Evolutionary conservation across 2,329 filamentous ascomycete species (phyloP).

Genomic region (Diplocarpon rosae): DNA sequence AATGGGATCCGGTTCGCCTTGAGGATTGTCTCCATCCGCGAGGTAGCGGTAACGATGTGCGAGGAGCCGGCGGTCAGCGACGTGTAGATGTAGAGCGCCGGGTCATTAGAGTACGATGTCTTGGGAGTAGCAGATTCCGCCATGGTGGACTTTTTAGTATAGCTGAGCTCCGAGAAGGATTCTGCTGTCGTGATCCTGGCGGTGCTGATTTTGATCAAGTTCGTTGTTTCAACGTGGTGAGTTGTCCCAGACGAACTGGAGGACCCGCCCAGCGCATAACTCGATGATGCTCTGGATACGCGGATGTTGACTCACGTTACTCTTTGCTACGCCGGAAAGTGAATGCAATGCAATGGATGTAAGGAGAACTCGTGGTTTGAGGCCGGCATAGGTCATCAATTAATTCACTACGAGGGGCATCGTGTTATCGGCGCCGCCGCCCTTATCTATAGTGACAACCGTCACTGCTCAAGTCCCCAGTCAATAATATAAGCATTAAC

Average conservation of each 20-base stretch:
- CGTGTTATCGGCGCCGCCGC: slow-evolving; percentile 3
- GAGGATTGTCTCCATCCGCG: slow-evolving; percentile 89
- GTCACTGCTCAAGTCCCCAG: slow-evolving; percentile 12
- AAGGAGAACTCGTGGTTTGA: too few species aligned
- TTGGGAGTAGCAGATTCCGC: slow-evolving; percentile 21
- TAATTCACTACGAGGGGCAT: too few species aligned
- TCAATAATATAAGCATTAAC: too few species aligned
- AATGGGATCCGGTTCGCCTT: slow-evolving; percentile 92
- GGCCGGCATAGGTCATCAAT: too few species aligned
- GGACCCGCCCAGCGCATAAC: too few species aligned
- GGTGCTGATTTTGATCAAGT: slow-evolving; percentile 3
- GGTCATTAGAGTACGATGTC: slow-evolving; percentile 39
- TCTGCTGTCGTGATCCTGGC: neutral
- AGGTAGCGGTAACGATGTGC: slow-evolving; percentile 92
- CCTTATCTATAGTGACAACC: slow-evolving; percentile 21
- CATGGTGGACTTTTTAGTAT: slow-evolving; percentile 18
- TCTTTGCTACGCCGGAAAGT: too few species aligned
- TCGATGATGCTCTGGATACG: neutral
- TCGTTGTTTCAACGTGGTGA: slow-evolving; percentile 12
- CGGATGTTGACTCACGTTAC: neutral
- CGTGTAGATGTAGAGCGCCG: slow-evolving; percentile 85
- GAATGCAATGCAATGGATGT: too few species aligned
- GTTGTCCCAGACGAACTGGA: slow-evolving; percentile 6
- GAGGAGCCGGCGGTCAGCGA: slow-evolving; percentile 92
- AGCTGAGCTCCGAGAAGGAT: neutral